Conservation (phyloP, 306 rosid species). For the Mimosa pudica region DNA sequence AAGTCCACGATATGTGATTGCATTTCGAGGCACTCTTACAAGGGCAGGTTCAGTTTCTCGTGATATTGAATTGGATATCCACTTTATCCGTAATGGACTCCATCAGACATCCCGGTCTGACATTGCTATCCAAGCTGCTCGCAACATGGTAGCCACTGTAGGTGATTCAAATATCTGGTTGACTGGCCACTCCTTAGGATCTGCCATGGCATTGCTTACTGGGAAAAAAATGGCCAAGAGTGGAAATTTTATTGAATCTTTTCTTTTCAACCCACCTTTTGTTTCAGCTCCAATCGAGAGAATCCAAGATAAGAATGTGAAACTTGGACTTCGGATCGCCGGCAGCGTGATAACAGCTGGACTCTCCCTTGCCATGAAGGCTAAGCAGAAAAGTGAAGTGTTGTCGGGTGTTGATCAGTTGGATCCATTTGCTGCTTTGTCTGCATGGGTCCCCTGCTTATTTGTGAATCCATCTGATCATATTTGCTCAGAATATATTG, state of each 20-base stretch:
- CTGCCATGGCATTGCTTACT: constrained; percentile 82
- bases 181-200: constrained; percentile 92
- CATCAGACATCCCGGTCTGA: constrained; percentile 80
- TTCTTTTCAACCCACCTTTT: constrained; percentile 89
- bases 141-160: constrained; percentile 65
- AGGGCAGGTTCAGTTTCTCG: constrained; percentile 60
- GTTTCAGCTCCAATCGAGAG: constrained; percentile 85
- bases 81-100: constrained; percentile 62
- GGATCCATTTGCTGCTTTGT: constrained; percentile 62
- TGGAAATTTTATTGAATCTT: constrained; percentile 62
- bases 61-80: constrained; percentile 71
- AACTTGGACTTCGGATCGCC: constrained; percentile 73
- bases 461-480: constrained; percentile 82
- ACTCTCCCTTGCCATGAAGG: constrained; percentile 71
- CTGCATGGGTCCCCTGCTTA: constrained; percentile 74
- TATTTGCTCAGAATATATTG: constrained; percentile 75
- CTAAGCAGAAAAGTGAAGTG: constrained; percentile 44
- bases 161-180: constrained; percentile 83
- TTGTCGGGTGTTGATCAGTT: constrained; percentile 9
- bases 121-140: constrained; percentile 71
- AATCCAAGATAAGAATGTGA: constrained; percentile 61
- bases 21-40: constrained; percentile 80
- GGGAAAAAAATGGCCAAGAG: constrained; percentile 83
- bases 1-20: constrained; percentile 72
- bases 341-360: constrained; percentile 82